Evolutionary conservation across 257 asterid genomes (phyloP).

Genomic region (Thymus mandschuricus): DNA sequence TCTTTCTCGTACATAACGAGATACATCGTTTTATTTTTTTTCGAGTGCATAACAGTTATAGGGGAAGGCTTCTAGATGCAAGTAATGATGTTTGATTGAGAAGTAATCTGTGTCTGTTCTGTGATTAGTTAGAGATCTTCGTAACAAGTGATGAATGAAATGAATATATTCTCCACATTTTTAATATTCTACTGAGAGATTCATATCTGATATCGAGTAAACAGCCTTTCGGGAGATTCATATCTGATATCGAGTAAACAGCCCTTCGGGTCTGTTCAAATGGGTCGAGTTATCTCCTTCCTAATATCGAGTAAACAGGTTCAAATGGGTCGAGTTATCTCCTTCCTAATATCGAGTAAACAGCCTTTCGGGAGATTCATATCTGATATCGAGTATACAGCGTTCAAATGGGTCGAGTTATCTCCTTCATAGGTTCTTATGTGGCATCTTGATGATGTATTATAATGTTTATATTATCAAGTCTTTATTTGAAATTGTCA

Average conservation of each 20-base stretch:
- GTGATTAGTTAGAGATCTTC: slow-evolving; percentile 5
- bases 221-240: too few relatives aligned
- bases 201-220: neutral
- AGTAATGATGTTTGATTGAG: slow-evolving; percentile 14
- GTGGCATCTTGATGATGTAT: neutral
- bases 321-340: too few relatives aligned
- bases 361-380: too few relatives aligned
- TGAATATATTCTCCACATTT: neutral
- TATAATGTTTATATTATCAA: slow-evolving; percentile 13
- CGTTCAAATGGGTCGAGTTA: neutral
- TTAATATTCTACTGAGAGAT: neutral
- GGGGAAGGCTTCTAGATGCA: neutral
- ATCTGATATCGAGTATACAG: too few relatives aligned
- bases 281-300: neutral
- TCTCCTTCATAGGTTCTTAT: slow-evolving; percentile 2
- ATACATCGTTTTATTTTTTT: too few relatives aligned
- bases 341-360: too few relatives aligned
- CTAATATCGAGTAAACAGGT: too few relatives aligned
- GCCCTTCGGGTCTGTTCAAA: slow-evolving; percentile 20
- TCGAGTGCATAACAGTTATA: neutral
- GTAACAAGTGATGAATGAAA: slow-evolving; percentile 3
- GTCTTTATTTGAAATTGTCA: neutral
- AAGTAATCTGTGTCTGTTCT: slow-evolving; percentile 20
- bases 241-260: too few relatives aligned
- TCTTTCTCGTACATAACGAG: too few relatives aligned